Evolutionary conservation across 352 stramenopile genomes (phyloP).

Genomic region (Phytophthora sp.): DNA sequence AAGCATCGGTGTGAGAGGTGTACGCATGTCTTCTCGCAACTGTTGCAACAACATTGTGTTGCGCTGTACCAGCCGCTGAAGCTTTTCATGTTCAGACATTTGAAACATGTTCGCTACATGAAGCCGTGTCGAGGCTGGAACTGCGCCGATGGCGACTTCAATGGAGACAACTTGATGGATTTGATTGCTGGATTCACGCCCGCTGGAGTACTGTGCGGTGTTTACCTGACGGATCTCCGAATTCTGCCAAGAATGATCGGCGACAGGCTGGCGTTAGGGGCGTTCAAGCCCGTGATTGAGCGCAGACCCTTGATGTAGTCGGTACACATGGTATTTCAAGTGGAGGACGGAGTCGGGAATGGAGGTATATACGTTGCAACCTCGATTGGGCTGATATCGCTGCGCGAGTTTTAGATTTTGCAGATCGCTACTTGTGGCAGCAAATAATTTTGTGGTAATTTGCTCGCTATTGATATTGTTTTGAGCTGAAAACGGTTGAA

Average conservation of each 20-base stretch:
- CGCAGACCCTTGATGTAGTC: not conserved
- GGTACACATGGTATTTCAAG: not conserved
- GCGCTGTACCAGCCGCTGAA: constrained; percentile 36
- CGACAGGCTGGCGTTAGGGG: constrained; percentile 18
- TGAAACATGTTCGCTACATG: constrained; percentile 40
- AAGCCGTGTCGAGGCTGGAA: constrained; percentile 32
- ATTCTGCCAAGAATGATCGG: constrained; percentile 21
- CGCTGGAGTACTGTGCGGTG: constrained; percentile 31
- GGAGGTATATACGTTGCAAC: constrained; percentile 5
- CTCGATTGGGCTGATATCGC: not conserved
- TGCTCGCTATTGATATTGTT: not conserved
- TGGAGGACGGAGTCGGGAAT: too few species aligned
- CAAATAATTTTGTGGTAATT: not conserved
- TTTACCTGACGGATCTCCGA: constrained; percentile 36
- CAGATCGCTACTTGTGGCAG: not conserved
- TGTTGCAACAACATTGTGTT: constrained; percentile 31
- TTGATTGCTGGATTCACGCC: constrained; percentile 35
- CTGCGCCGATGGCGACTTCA: constrained; percentile 10
- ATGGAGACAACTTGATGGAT: constrained; percentile 23
- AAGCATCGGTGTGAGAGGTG: constrained; percentile 33
- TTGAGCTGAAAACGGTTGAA: not conserved
- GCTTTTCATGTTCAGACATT: constrained; percentile 26
- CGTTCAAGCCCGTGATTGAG: constrained; percentile 18
- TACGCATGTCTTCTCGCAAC: constrained; percentile 24
- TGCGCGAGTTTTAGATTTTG: not conserved